Evolutionary conservation across 495 filamentous ascomycete genomes (phyloP).

Genomic region (Penicillium dipodomyicola): DNA sequence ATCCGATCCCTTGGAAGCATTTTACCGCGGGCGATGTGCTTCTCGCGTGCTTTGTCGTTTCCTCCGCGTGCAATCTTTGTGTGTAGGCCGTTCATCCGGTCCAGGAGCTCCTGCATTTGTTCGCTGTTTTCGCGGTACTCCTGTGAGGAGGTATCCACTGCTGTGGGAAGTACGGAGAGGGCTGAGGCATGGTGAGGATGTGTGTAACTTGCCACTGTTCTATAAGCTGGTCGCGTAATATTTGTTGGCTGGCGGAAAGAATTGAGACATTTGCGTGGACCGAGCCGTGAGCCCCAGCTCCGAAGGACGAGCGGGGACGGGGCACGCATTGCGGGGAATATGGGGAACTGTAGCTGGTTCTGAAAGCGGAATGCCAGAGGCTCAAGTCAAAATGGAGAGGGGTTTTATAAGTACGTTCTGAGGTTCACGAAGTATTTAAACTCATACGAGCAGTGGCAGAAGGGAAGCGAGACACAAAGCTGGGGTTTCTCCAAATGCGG

Average conservation of each 20-base stretch:
- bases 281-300: conserved; percentile 31
- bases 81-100: conserved; percentile 66
- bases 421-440: not conserved
- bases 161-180: conserved; percentile 73
- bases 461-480: conserved; percentile 16
- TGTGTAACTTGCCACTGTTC: conserved; percentile 57
- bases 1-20: conserved; percentile 93
- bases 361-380: conserved; percentile 3
- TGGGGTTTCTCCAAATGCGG: conserved; percentile 35
- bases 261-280: conserved; percentile 12
- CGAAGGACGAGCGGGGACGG: conserved; percentile 38
- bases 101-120: conserved; percentile 72
- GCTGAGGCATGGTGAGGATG: conserved; percentile 66
- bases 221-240: conserved; percentile 5
- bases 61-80: conserved; percentile 71
- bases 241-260: conserved; percentile 8
- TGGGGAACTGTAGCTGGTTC: conserved; percentile 5
- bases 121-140: conserved; percentile 80
- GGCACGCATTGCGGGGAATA: conserved; percentile 40
- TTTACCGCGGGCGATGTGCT: conserved; percentile 84
- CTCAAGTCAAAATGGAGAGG: not conserved
- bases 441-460: not conserved
- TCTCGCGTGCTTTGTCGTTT: conserved; percentile 77
- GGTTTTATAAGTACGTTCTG: not conserved
- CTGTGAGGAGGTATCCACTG: conserved; percentile 70